These are phyloP conservation scores for Penicillium fimorum DNA, from an alignment of 495 filamentous ascomycete species.

Conservation along the genomic window DNA sequence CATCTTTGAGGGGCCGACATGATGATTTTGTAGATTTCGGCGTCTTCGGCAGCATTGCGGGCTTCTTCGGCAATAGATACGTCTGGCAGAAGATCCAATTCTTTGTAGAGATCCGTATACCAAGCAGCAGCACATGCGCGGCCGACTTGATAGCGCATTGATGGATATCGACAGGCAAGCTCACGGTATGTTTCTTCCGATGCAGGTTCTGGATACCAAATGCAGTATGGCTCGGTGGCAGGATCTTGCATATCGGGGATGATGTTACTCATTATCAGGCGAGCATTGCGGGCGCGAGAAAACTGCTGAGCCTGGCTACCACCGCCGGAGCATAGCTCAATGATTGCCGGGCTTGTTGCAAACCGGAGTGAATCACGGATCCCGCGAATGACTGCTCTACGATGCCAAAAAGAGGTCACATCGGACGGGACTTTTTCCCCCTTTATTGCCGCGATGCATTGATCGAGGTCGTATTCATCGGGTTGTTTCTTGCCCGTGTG, in stretches of 20 bases:
- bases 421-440: slow-evolving; percentile 14
- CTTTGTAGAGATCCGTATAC: slow-evolving; percentile 29
- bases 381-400: slow-evolving; percentile 17
- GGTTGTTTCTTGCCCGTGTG: not conserved
- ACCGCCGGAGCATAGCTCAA: slow-evolving; percentile 17
- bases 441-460: slow-evolving; percentile 17
- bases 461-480: slow-evolving; percentile 1
- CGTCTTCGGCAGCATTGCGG: slow-evolving; percentile 17
- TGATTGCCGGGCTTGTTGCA: slow-evolving; percentile 17
- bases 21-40: slow-evolving; percentile 28
- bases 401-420: slow-evolving; percentile 17
- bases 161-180: slow-evolving; percentile 18
- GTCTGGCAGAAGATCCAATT: slow-evolving; percentile 28
- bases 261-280: slow-evolving; percentile 38
- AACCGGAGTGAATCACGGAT: slow-evolving; percentile 18
- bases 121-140: slow-evolving; percentile 29
- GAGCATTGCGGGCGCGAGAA: slow-evolving; percentile 30
- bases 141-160: slow-evolving; percentile 25
- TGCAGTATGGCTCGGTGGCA: slow-evolving; percentile 39
- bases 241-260: slow-evolving; percentile 33
- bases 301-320: slow-evolving; percentile 12
- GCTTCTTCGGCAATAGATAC: slow-evolving; percentile 32
- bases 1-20: slow-evolving; percentile 24
- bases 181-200: slow-evolving; percentile 34
- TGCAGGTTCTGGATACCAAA: slow-evolving; percentile 41